These are phyloP conservation scores for Solanum appendiculatum DNA, from an alignment of 257 asterid species.

Conservation along the genomic window DNA sequence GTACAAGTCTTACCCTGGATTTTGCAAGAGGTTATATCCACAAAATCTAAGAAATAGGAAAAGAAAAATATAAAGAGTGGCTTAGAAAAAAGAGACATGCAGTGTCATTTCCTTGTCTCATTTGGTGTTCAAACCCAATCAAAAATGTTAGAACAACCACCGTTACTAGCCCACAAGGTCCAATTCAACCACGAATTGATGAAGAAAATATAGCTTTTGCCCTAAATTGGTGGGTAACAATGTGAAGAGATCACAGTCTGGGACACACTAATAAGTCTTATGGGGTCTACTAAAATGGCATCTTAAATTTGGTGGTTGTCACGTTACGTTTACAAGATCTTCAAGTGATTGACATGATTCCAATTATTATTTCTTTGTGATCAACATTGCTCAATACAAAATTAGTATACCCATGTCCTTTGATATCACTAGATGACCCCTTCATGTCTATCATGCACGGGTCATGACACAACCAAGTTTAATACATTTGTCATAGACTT, in stretches of 20 bases:
- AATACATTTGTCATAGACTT: background rate
- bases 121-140: background rate
- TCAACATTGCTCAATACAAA: background rate
- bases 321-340: background rate
- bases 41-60: background rate
- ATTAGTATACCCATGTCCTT: background rate
- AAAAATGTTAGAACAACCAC: background rate
- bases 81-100: background rate
- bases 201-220: background rate
- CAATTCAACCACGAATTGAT: background rate
- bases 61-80: background rate
- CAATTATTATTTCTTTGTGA: background rate
- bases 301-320: background rate
- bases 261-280: background rate
- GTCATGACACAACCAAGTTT: background rate
- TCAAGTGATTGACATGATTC: background rate
- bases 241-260: background rate
- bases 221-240: background rate
- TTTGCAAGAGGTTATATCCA: background rate
- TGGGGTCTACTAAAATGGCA: background rate
- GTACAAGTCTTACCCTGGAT: rapidly evolving
- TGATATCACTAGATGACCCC: background rate
- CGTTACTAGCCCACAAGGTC: background rate
- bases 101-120: background rate
- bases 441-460: background rate